phyloP scores from a whole-genome alignment of 2,329 filamentous ascomycete species.

The Aspergillus novoparasiticus region DNA sequence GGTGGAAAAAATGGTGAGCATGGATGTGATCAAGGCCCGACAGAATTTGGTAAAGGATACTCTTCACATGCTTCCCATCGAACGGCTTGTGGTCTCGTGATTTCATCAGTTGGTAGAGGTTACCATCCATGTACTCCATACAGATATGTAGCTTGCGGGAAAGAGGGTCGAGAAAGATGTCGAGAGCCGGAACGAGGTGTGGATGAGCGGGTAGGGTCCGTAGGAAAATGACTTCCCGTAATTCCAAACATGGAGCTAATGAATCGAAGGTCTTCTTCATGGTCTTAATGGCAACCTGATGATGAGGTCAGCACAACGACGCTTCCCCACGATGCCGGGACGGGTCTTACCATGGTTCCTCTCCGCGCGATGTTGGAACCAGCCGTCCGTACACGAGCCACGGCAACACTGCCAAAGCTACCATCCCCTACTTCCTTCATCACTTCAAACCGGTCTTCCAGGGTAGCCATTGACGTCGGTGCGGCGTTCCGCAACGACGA shows the following conservation, averaged over 20 bases:
- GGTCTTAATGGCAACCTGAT: constrained; percentile 94
- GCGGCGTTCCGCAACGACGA: constrained; percentile 65
- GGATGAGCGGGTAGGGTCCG: constrained; percentile 83
- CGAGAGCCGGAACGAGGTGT: constrained; percentile 93
- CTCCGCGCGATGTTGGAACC: constrained; percentile 85
- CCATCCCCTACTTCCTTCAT: constrained; percentile 98
- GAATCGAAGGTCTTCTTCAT: constrained; percentile 99
- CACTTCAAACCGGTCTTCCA: constrained; percentile 95
- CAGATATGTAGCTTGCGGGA: constrained; percentile 95
- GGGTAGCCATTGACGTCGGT: constrained; percentile 52
- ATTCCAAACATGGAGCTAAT: constrained; percentile 83
- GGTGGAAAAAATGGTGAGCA: constrained; percentile 95
- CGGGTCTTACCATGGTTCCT: constrained; percentile 78
- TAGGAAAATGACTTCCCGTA: constrained; percentile 95
- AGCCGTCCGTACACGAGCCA: constrained; percentile 88
- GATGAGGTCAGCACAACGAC: constrained; percentile 16
- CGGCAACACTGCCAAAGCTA: constrained; percentile 93
- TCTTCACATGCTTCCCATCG: constrained; percentile 91
- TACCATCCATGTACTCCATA: constrained; percentile 99
- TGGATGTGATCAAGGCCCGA: constrained; percentile 96
- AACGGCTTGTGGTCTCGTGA: constrained; percentile 92
- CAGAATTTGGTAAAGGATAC: constrained; percentile 96
- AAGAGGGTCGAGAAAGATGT: constrained; percentile 96
- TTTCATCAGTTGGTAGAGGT: constrained; percentile 99
- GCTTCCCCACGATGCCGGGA: constrained; percentile 4